phyloP scores from a whole-genome alignment of 148 eudicot genomes.

The Beta vulgaris region DNA sequence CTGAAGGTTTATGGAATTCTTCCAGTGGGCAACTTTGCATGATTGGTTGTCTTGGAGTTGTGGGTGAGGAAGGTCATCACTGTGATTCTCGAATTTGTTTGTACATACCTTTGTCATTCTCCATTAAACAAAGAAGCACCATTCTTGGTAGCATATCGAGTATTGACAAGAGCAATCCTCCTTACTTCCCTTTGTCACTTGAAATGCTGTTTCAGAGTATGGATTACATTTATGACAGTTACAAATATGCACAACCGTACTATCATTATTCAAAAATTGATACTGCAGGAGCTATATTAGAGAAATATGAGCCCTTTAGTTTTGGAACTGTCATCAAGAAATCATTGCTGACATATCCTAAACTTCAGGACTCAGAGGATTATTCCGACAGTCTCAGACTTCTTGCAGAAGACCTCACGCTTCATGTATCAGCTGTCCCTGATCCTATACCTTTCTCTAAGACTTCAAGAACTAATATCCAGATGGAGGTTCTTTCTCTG shows the following conservation, averaged over 20 bases:
- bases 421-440: conserved; percentile 53
- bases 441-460: conserved; percentile 42
- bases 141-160: conserved; percentile 70
- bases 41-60: conserved; percentile 68
- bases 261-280: conserved; percentile 66
- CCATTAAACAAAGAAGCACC: conserved; percentile 70
- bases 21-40: conserved; percentile 90
- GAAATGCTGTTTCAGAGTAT: conserved; percentile 36
- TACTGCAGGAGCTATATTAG: conserved; percentile 50
- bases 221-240: conserved; percentile 36
- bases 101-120: conserved; percentile 66
- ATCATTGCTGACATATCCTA: conserved; percentile 70
- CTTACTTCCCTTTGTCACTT: conserved; percentile 70
- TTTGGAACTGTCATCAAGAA: conserved; percentile 58
- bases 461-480: conserved; percentile 40
- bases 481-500: conserved; percentile 62
- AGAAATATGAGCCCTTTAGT: conserved; percentile 73
- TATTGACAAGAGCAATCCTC: conserved; percentile 29
- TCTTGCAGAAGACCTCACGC: conserved; percentile 84
- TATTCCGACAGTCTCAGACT: conserved; percentile 44
- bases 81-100: conserved; percentile 73
- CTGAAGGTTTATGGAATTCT: conserved; percentile 87
- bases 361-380: conserved; percentile 50
- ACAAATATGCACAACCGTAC: conserved; percentile 44
- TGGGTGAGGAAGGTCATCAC: conserved; percentile 30